Evolutionary conservation across 2,329 filamentous ascomycete species (phyloP), one percentile per base, ranked within the genome.

Genomic region (Drechslerella coelobrocha): DNA sequence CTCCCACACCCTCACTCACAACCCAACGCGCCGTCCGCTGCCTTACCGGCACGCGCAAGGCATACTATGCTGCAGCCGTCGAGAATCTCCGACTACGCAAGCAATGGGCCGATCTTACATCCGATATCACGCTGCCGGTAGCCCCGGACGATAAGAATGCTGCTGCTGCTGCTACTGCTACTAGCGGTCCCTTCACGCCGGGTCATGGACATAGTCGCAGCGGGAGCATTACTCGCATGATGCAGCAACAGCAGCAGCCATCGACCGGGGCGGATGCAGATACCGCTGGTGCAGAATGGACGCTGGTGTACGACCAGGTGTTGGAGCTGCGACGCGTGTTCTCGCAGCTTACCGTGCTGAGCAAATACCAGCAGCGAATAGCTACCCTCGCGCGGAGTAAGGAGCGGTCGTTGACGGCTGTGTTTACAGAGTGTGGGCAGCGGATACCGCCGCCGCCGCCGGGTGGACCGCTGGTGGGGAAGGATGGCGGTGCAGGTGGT

Each of bases 281-380:
- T 14, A 23, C 19, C 8, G 19, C 19, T 5, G 14, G 14, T 1
- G 12, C 31, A 7, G 59, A 71, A 19, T 71, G 66, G 66, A 63
- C 59, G 10, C 37, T 48, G 17, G 53, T 50, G 1, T 71, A 71
- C 27, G 66, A 71, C 26, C 66, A 71, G 17, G 66, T 71, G 3
- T 24, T 71, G 14, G 66, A 71, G 23, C 21, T 71, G 12, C 54
- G 66, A 6, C 48, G 59, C 6, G 66, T 71, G 2, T 45, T 63
- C 21, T 71, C 66, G 7, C 66, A 71, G 27, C 50, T 71, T 9
- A 71, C 59, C 2, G 26, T 71, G 12, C 31, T 71, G 41, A 53
- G 50, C 47, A 71, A 71, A 50, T 71, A 71, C 27, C 66, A 63
- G 41, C 59, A 62, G 26, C 52, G 52, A 48, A 71, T 71, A 26